Base-by-base conservation (phyloP, 306 rosid genomes). In the Boehmeria nivea region DNA sequence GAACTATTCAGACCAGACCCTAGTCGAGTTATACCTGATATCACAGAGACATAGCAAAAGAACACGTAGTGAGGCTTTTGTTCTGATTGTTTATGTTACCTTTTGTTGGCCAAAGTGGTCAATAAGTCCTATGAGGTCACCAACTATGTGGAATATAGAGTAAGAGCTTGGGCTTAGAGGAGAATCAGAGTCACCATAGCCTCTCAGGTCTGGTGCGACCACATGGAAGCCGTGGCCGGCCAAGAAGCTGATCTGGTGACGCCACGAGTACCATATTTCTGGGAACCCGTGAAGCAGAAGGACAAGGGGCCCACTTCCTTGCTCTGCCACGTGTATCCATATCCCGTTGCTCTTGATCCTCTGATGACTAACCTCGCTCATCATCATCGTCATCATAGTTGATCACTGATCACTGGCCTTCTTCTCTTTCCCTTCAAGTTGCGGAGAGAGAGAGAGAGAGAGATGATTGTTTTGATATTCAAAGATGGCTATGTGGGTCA, bases 131-230 rank as follows among this genome's bases (percentile, higher is more conserved):
- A 78, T 61, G 53, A 84, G 75, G 54, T 84, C 93, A 6, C 85
- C 93, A 0, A 65, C 81, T 2, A 78, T 17, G 49, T 84, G 88
- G 0, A 63, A 44, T 9, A 4, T 0, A 10, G 93, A 70, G 66
- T 78, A 78, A 43, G 93, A 78, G 42, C 6, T 40, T 9, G 81
- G 67, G 26, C 34, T 42, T 15, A 76, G 62, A 33, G 93, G 88
- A 45, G 85, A 73, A 48, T 84, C 93, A 10, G 93, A 78, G 61
- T 76, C 93, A 22, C 93, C 87, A 13, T 72, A 84, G 54, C 93
- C 88, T 76, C 93, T 76, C 28, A 84, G 54, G 56, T 84, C 93
- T 43, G 93, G 85, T 50, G 93, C 93, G 61, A 84, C 83, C 0
- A 63, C 93, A 71, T 78, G 93, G 68, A 70, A 84, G 46, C 88